These are phyloP conservation scores for Xylariaceae sp. DNA, from an alignment of 2,329 filamentous ascomycete genomes.

Conservation along the genomic window DNA sequence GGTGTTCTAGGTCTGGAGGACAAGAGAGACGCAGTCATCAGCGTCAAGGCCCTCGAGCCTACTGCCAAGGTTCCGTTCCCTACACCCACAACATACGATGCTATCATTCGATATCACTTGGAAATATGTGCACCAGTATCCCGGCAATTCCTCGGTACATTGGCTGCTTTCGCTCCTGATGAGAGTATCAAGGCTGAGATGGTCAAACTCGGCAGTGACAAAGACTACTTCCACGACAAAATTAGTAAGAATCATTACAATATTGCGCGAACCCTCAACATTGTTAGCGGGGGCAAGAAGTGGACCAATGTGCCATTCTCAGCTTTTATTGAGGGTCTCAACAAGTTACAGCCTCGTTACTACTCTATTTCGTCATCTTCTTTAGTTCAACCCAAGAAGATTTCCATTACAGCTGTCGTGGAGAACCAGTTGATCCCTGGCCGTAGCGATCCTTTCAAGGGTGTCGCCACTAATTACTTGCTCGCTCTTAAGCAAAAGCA, in stretches of 20 bases:
- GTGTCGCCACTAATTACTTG: slow-evolving; percentile 96
- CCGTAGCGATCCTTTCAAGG: slow-evolving; percentile 79
- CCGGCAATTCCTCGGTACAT: slow-evolving; percentile 87
- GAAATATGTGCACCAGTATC: slow-evolving; percentile 96
- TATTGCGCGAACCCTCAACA: slow-evolving; percentile 82
- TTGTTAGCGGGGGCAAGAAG: slow-evolving; percentile 72
- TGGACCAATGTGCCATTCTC: slow-evolving; percentile 93
- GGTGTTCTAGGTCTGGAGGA: slow-evolving; percentile 74
- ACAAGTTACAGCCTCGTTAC: slow-evolving; percentile 96
- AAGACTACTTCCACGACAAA: slow-evolving; percentile 92
- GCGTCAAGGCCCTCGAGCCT: slow-evolving; percentile 88
- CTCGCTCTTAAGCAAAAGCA: slow-evolving; percentile 96
- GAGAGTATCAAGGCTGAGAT: slow-evolving; percentile 87
- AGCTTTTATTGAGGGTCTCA: slow-evolving; percentile 88
- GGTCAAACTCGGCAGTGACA: slow-evolving; percentile 86
- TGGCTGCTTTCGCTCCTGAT: slow-evolving; percentile 87
- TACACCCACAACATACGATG: slow-evolving; percentile 94
- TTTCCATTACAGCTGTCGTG: slow-evolving; percentile 93
- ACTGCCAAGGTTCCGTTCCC: slow-evolving; percentile 98
- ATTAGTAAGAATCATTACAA: slow-evolving; percentile 84
- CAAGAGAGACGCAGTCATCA: slow-evolving; percentile 83
- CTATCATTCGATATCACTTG: slow-evolving; percentile 92
- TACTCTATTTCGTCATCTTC: slow-evolving; percentile 99
- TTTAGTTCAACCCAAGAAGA: slow-evolving; percentile 89
- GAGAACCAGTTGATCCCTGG: slow-evolving; percentile 81